phyloP scores from a whole-genome alignment of 495 filamentous ascomycete genomes.

The Hypomontagnella submonticulosa region DNA sequence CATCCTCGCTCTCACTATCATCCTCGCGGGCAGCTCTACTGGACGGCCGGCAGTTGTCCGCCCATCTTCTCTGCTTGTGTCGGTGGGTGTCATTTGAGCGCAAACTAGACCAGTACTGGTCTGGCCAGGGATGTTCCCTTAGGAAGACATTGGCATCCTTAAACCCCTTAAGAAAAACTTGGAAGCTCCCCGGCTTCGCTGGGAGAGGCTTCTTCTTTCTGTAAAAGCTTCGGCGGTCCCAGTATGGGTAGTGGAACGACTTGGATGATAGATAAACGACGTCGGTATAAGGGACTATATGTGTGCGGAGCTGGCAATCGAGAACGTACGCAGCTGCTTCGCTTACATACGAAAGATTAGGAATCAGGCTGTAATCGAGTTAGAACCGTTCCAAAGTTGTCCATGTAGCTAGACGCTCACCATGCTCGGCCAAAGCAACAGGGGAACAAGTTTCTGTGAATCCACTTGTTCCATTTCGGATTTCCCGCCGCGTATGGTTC shows the following conservation, averaged over 20 bases:
- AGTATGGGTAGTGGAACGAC: conserved; percentile 97
- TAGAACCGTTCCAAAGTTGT: conserved; percentile 4
- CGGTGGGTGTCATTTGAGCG: conserved; percentile 76
- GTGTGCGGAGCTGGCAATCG: conserved; percentile 87
- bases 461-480: conserved; percentile 96
- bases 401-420: conserved; percentile 49
- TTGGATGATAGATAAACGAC: conserved; percentile 94
- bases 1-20: conserved; percentile 76
- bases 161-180: conserved; percentile 95
- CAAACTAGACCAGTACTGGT: conserved; percentile 83
- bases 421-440: conserved; percentile 97
- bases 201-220: conserved; percentile 89
- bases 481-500: conserved; percentile 94
- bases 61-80: conserved; percentile 79
- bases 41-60: conserved; percentile 80
- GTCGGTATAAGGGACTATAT: conserved; percentile 95
- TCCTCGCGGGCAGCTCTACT: conserved; percentile 68
- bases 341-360: conserved; percentile 98
- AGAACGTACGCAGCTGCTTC: conserved; percentile 97
- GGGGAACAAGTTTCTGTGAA: conserved; percentile 92
- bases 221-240: conserved; percentile 90
- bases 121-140: conserved; percentile 97
- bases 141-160: conserved; percentile 97
- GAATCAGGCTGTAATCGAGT: conserved; percentile 73
- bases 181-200: conserved; percentile 93